Conservation (phyloP, 176 grass and related monocot species). For the Cenchrus americanus region DNA sequence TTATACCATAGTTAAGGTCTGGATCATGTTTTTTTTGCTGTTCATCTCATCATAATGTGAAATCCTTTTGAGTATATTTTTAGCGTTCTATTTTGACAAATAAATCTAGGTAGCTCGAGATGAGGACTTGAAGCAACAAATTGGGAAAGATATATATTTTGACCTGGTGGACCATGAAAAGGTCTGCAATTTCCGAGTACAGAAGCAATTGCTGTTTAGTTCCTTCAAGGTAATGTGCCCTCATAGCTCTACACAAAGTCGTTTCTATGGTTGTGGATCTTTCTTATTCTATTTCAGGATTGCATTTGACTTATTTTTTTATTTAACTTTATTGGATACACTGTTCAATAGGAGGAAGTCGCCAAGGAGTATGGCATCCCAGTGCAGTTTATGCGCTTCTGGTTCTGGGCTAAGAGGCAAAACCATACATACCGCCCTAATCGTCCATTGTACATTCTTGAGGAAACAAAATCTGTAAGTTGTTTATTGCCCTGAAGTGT, state of each 20-base stretch:
- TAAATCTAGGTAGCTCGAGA: constrained; percentile 70
- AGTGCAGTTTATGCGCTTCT: constrained; percentile 89
- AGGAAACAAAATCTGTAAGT: constrained; percentile 83
- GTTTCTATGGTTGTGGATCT: constrained; percentile 15
- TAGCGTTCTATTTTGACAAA: background rate
- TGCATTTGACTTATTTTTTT: background rate
- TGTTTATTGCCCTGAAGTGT: constrained; percentile 17
- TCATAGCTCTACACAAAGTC: constrained; percentile 9
- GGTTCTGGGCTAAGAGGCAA: constrained; percentile 98
- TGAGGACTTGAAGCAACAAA: constrained; percentile 77
- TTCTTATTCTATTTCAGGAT: background rate
- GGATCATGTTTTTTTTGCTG: constrained; percentile 11
- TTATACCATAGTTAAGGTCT: constrained; percentile 93
- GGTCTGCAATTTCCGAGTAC: constrained; percentile 84
- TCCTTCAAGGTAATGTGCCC: constrained; percentile 72
- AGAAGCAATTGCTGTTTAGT: constrained; percentile 81
- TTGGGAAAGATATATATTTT: constrained; percentile 88
- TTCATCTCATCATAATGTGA: constrained; percentile 24
- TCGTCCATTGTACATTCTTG: constrained; percentile 64
- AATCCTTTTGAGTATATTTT: constrained; percentile 12
- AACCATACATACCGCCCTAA: constrained; percentile 95
- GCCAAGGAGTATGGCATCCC: constrained; percentile 91
- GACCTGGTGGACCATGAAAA: constrained; percentile 96
- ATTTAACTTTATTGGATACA: constrained; percentile 2
- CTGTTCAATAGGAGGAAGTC: constrained; percentile 74